Evolutionary conservation across 306 rosid species (phyloP).

Genomic region (Ceratonia siliqua): DNA sequence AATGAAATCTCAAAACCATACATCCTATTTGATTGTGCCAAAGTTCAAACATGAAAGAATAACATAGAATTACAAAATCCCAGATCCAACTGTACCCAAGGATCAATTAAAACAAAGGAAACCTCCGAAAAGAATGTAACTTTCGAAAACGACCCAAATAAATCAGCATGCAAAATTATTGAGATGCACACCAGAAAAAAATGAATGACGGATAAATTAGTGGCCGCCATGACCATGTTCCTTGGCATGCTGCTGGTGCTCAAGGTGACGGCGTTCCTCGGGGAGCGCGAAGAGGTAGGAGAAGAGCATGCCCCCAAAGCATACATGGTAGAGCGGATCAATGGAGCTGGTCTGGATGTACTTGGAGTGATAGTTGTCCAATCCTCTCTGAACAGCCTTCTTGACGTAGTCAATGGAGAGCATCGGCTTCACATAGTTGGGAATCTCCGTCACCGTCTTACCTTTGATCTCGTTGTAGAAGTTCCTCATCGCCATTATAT

Average conservation of each 20-base stretch:
- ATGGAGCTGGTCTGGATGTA: conserved; percentile 71
- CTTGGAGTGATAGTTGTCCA: conserved; percentile 74
- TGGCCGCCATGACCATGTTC: conserved; percentile 60
- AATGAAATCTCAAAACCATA: background rate
- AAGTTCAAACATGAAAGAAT: background rate
- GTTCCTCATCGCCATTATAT: conserved; percentile 62
- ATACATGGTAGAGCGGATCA: conserved; percentile 61
- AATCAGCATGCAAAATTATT: background rate
- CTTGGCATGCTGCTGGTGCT: conserved; percentile 64
- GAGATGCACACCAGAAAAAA: conserved; percentile 1
- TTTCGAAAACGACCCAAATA: background rate
- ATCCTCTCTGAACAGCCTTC: conserved; percentile 45
- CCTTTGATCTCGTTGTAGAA: conserved; percentile 75
- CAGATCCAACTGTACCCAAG: background rate
- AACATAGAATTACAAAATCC: background rate
- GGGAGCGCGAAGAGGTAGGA: conserved; percentile 81
- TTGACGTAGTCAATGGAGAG: conserved; percentile 51
- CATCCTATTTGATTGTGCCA: background rate
- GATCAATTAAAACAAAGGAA: background rate
- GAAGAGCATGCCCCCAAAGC: conserved; percentile 77
- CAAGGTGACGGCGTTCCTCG: conserved; percentile 81
- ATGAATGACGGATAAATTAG: conserved; percentile 6
- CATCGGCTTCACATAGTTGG: conserved; percentile 64
- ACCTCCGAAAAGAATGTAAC: background rate
- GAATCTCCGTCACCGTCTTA: conserved; percentile 63